Base-by-base conservation (phyloP, 2,329 filamentous ascomycete species). In the Chaetothyriales sp. region DNA sequence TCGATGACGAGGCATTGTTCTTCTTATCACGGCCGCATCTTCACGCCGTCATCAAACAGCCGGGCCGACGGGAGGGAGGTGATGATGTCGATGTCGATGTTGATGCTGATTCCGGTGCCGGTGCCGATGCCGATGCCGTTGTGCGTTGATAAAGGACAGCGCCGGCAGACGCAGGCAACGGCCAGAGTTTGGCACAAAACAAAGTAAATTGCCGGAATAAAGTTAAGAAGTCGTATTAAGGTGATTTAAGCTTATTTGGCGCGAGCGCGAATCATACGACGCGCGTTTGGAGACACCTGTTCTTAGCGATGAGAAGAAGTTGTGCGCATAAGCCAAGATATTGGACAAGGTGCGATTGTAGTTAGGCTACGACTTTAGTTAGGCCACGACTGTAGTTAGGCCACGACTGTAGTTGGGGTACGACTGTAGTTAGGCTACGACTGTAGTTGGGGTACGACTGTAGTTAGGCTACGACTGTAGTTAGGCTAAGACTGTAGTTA, bases 1-100 rank as follows among this genome's bases (percentile, higher is more conserved):
- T 53, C 83, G 77, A 56, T 73, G 73, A 65, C 78, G 80, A 62
- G 83, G 76, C 83, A 86, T 86, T 40, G 22, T 25, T 25, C 22
- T 25, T 25, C 22, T 25, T 25, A 25, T 25, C 22, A 25, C 22
- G 22, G 22, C 6, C 6, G 33, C 33, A 40, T 40, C 33, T 40
- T 13, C 10, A 15, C 3, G 22, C 22, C 22, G 22, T 25, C 22
- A 25, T 25, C 22, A 25, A 25, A 25, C 22, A 25, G 22, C 22
- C 22, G 22, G 22, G 3, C 22, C 6, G 22, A 25, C 22, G 22
- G 22, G 22, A 25, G 22, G 29, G 29, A 5, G 29, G 10, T 33
- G 29, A 4, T 8, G 10, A 40, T 40, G 33, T 4, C 13, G 33
- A 40, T 28, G 44, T 2, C 19, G 29, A 15, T 40, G 33, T 9